These are phyloP conservation scores for Capronia coronata DNA, from an alignment of 2,329 filamentous ascomycete genomes.

Conservation along the genomic window DNA sequence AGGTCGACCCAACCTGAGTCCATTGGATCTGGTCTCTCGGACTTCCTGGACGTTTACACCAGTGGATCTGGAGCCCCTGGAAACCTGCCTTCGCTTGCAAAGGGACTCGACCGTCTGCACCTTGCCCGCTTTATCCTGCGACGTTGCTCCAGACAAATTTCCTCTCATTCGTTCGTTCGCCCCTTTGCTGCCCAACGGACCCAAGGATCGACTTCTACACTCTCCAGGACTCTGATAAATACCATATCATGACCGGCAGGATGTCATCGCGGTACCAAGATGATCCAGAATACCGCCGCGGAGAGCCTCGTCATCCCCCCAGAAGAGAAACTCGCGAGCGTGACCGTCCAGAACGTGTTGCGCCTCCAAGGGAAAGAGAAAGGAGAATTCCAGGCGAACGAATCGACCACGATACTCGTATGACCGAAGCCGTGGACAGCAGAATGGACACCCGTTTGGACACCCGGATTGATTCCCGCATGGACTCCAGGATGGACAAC, in stretches of 20 bases:
- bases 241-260: conserved; percentile 9
- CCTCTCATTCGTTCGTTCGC: conserved; percentile 21
- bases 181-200: conserved; percentile 24
- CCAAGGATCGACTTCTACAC: conserved; percentile 6
- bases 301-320: conserved; percentile 14
- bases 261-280: conserved; percentile 24
- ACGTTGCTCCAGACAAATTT: conserved; percentile 13
- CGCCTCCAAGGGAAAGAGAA: conserved; percentile 18
- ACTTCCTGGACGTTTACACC: conserved; percentile 7
- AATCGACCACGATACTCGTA: conserved; percentile 17
- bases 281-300: conserved; percentile 21
- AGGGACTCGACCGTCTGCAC: conserved; percentile 13
- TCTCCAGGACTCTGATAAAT: conserved; percentile 8
- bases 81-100: conserved; percentile 16
- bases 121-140: conserved; percentile 17
- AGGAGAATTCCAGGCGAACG: conserved; percentile 21
- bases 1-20: conserved; percentile 8
- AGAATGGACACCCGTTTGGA: conserved; percentile 11
- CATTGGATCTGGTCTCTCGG: conserved; percentile 15
- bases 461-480: conserved; percentile 7
- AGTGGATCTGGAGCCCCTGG: conserved; percentile 15
- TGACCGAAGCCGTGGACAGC: conserved; percentile 21
- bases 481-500: conserved; percentile 10
- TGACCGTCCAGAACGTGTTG: conserved; percentile 7
- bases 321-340: conserved; percentile 19